Evolutionary conservation across 495 filamentous ascomycete genomes (phyloP).

Genomic region (Podospora anserina): DNA sequence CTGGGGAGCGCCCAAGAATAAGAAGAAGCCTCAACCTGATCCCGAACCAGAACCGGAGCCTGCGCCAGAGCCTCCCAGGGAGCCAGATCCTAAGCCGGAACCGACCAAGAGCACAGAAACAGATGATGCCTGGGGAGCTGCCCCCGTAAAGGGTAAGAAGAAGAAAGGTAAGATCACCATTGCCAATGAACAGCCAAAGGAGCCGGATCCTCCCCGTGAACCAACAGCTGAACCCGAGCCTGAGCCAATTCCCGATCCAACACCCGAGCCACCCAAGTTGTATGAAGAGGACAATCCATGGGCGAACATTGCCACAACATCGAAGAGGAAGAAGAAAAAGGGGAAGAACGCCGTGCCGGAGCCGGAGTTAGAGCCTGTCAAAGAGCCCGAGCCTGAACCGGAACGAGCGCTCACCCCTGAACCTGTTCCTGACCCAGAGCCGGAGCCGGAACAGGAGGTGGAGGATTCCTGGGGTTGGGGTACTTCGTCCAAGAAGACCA

Average conservation of each 20-base stretch:
- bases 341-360: slow-evolving; percentile 12
- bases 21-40: slow-evolving; percentile 27
- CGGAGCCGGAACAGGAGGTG: slow-evolving; percentile 11
- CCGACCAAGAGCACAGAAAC: background rate
- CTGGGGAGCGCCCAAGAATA: slow-evolving; percentile 28
- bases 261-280: slow-evolving; percentile 21
- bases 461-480: slow-evolving; percentile 9
- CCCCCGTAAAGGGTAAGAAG: slow-evolving; percentile 24
- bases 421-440: slow-evolving; percentile 15
- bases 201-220: slow-evolving; percentile 25
- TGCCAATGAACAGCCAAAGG: slow-evolving; percentile 18
- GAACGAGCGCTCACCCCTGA: slow-evolving; percentile 18
- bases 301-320: slow-evolving; percentile 26
- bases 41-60: slow-evolving; percentile 8
- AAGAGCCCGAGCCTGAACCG: slow-evolving; percentile 17
- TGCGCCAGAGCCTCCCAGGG: slow-evolving; percentile 10
- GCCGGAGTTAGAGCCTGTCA: slow-evolving; percentile 16
- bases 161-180: slow-evolving; percentile 26
- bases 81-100: slow-evolving; percentile 5
- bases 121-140: slow-evolving; percentile 4
- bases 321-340: slow-evolving; percentile 37
- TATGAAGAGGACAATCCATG: slow-evolving; percentile 24
- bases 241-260: slow-evolving; percentile 24
- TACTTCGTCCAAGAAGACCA: background rate
- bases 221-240: slow-evolving; percentile 26